Evolutionary conservation across 2,329 filamentous ascomycete species (phyloP), one percentile per base, ranked within the genome.

Genomic region (Paecilomyces sp.): DNA sequence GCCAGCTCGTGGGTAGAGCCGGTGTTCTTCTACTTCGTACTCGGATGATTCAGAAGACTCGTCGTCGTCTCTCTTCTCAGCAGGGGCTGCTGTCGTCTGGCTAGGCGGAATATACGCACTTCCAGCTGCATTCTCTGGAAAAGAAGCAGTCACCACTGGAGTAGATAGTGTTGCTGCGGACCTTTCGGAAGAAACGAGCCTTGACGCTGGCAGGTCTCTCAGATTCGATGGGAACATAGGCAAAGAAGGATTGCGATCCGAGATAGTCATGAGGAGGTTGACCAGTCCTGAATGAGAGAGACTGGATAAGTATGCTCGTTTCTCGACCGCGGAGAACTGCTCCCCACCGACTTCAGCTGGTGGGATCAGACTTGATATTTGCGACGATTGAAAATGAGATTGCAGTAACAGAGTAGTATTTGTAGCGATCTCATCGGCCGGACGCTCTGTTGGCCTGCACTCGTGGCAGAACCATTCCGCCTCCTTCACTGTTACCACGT

Each of bases 381-480:
- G 66, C 33, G 22, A 47, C 54, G 3, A 47, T 22, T 13, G 15
- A 8, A 22, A 25, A 2, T 22, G 34, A 57, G 50, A 15, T 36
- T 36, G 54, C 22, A 31, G 24, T n/a, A 13, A 36, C 25, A 24
- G 28, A 24, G 25, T 25, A 57, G 53, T 22, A 34, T 18, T 66
- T 68, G 66, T 54, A 58, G 52, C 13, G 58, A 63, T 59, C 60
- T 64, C 63, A 64, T 66, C 56, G 59, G 55, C 22, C 58, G 56
- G 33, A 63, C 57, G 55, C 58, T 61, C 53, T 74, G 79, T 71
- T 79, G 83, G 54, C 69, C 75, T 60, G 70, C 90, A 93, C 30
- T 82, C 78, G 6, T 76, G 75, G 68, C 90, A 94, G 68, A 86
- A 84, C 90, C 90, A 94, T 64, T 87, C 84, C 61, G 84, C 84